Conservation (phyloP, 371 early-diverging fungal genomes). For the Mortierella sp. region DNA sequence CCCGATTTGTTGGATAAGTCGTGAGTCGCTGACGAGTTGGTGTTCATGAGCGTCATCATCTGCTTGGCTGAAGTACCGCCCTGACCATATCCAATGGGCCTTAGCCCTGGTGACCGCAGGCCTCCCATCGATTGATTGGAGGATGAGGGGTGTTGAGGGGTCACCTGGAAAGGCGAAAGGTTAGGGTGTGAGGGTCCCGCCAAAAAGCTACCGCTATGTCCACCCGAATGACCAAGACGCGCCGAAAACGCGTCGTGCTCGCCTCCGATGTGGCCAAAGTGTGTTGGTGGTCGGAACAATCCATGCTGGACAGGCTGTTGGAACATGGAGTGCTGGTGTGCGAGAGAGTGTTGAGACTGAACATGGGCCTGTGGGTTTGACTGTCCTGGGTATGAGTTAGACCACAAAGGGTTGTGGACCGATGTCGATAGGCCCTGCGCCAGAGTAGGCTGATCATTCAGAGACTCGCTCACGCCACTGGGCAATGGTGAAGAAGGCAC, state of each 20-base stretch:
- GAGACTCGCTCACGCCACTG: neutral
- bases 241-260: slow-evolving; percentile 27
- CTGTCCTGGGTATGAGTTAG: slow-evolving; percentile 42
- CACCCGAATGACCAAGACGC: slow-evolving; percentile 24
- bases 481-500: slow-evolving; percentile 14
- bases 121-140: slow-evolving; percentile 38
- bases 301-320: slow-evolving; percentile 37
- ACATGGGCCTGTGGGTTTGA: slow-evolving; percentile 26
- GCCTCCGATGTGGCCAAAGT: slow-evolving; percentile 42
- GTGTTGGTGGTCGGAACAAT: slow-evolving; percentile 32
- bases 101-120: slow-evolving; percentile 45
- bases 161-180: slow-evolving; percentile 20
- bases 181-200: slow-evolving; percentile 22
- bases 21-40: slow-evolving; percentile 17
- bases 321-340: slow-evolving; percentile 31
- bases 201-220: slow-evolving; percentile 33
- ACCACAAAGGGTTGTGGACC: slow-evolving; percentile 24
- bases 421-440: slow-evolving; percentile 26
- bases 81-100: slow-evolving; percentile 49
- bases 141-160: slow-evolving; percentile 33
- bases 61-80: slow-evolving; percentile 30
- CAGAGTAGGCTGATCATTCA: slow-evolving; percentile 12
- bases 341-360: slow-evolving; percentile 10
- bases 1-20: slow-evolving; percentile 28
- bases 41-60: slow-evolving; percentile 32